Percentiles rank a stretch among this genome's conserved stretches.
These are phyloP conservation scores for Penicillium pancosmium DNA, from an alignment of 495 filamentous ascomycete species.

Conservation along the genomic window DNA sequence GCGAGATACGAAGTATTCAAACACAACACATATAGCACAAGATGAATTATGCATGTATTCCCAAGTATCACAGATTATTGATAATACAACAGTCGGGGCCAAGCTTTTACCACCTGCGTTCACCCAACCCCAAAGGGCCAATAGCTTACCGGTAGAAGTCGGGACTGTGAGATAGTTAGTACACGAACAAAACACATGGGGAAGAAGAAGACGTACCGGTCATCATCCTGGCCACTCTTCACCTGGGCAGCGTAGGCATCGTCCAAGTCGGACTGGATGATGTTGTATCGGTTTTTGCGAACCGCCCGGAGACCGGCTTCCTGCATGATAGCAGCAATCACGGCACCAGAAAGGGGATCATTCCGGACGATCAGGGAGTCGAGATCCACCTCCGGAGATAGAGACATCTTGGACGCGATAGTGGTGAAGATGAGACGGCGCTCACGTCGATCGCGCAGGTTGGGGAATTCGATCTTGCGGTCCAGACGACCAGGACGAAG, in stretches of 20 bases:
- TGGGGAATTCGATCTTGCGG: slow-evolving; percentile 97
- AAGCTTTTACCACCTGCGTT: slow-evolving; percentile 28
- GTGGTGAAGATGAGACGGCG: slow-evolving; percentile 94
- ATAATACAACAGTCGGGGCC: slow-evolving; percentile 40
- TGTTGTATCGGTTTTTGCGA: slow-evolving; percentile 97
- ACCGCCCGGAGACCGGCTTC: slow-evolving; percentile 95
- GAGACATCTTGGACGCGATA: slow-evolving; percentile 94
- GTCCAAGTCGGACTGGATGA: slow-evolving; percentile 94
- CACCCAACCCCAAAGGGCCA: slow-evolving; percentile 13
- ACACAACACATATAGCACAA: not conserved
- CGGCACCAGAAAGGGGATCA: slow-evolving; percentile 89
- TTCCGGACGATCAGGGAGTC: slow-evolving; percentile 95
- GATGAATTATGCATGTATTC: slow-evolving; percentile 21
- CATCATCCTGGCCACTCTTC: slow-evolving; percentile 78
- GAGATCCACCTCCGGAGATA: slow-evolving; percentile 93
- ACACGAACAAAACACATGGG: slow-evolving; percentile 1
- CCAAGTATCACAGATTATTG: slow-evolving; percentile 40
- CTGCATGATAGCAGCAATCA: slow-evolving; percentile 99
- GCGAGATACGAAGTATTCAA: too few relatives aligned
- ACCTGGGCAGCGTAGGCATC: slow-evolving; percentile 96
- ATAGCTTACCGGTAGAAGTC: slow-evolving; percentile 58
- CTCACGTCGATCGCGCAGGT: slow-evolving; percentile 86
- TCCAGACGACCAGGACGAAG: slow-evolving; percentile 94
- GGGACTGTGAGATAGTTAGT: slow-evolving; percentile 40
- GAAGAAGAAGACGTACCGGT: slow-evolving; percentile 43